Evolutionary conservation across 768 basidiomycete species (phyloP).

Genomic region (Pisolithus albus): DNA sequence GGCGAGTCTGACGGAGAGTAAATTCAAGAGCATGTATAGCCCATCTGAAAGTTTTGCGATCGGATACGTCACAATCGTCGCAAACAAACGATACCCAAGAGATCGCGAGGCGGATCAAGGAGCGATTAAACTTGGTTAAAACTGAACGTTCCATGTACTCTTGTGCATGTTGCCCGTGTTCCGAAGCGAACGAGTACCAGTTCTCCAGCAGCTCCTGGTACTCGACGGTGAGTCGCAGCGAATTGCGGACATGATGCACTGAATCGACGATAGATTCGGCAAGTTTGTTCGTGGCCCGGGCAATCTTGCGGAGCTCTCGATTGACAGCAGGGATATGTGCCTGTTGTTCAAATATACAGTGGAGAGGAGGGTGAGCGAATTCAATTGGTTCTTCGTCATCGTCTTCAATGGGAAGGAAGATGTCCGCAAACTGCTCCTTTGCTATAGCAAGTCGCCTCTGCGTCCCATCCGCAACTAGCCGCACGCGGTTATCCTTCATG

Average conservation of each 20-base stretch:
- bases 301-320: conserved; percentile 83
- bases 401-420: conserved; percentile 48
- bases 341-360: conserved; percentile 69
- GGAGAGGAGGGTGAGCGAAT: conserved; percentile 32
- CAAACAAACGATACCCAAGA: conserved; percentile 99
- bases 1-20: conserved; percentile 77
- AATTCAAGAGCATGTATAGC: conserved; percentile 95
- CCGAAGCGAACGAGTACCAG: conserved; percentile 96
- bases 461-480: conserved; percentile 87
- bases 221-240: conserved; percentile 50
- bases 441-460: conserved; percentile 66
- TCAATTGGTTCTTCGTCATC: conserved; percentile 55
- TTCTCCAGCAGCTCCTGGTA: conserved; percentile 85
- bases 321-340: conserved; percentile 90
- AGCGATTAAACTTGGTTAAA: conserved; percentile 69
- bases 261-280: conserved; percentile 93
- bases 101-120: conserved; percentile 85
- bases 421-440: conserved; percentile 68
- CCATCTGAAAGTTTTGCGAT: conserved; percentile 96
- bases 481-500: conserved; percentile 81
- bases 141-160: conserved; percentile 76
- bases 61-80: conserved; percentile 94
- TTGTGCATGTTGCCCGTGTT: conserved; percentile 87
- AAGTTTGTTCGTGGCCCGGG: conserved; percentile 80
- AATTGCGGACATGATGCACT: conserved; percentile 74